Base-by-base conservation (phyloP, 1,284 basidiomycete species). In the Moniliophthora roreri region DNA sequence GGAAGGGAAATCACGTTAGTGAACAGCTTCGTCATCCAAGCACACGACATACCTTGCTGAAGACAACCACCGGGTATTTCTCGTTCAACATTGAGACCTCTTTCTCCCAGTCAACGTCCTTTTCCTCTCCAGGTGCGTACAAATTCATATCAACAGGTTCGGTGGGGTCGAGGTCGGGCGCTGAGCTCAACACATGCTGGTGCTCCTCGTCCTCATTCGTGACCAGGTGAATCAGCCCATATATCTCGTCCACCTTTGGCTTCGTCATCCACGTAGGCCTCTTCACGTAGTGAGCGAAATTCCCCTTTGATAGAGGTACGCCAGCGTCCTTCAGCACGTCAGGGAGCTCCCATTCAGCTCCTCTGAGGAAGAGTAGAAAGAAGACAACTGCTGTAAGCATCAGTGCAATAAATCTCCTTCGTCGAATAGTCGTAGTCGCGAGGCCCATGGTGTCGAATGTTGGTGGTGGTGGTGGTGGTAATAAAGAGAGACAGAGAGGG, bases 51-150 rank as follows among this genome's bases (percentile, higher is more conserved):
- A 85, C 88, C 77, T 92, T 93, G 75, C 89, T 91, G 62, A 93
- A 92, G 13, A 92, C 82, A 45, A 92, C 75, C 2, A 92, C 67
- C 6, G 91, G 91, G 55, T 79, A 76, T 38, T 80, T 68, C 20
- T 75, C 63, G 42, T 79, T 72, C 52, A 89, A 63, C 26, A 60
- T 64, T 47, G 64, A 64, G 20, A 76, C 65, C 48, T 81, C 73
- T 49, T 72, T 67, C 16, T 61, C 59, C 86, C 87, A 89, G 42
- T 79, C 70, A 10, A 76, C 49, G 8, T 62, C 66, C 9, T 61
- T 52, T 46, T 40, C 48, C n/a, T 71, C 66, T 18, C 70, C 70
- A 32, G 75, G 69, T 53, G 78, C 72, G 61, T 87, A 90, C 48
- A 82, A 73, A 3, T 69, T 61, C 61, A 85, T 61, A 15, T 76